phyloP scores from a whole-genome alignment of 1,284 basidiomycete genomes.

The Amylostereum areolatum region DNA sequence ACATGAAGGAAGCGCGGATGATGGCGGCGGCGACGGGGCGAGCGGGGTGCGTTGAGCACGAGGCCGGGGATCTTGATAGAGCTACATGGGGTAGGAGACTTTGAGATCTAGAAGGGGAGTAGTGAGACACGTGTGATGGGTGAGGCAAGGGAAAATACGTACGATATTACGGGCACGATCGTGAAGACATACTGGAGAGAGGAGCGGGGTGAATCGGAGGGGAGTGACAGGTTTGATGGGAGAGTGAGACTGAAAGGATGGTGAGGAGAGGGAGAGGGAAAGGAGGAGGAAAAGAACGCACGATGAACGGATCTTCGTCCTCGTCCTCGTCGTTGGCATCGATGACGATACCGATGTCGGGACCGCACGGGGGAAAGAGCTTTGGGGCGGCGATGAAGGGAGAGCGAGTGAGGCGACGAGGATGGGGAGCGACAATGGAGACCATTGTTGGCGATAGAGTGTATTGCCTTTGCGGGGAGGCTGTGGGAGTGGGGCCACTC shows the following conservation, averaged over 20 bases:
- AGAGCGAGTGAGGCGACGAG: slow-evolving; percentile 8
- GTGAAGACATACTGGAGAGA: slow-evolving; percentile 2
- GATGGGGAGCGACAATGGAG: slow-evolving; percentile 16
- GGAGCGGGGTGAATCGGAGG: slow-evolving; percentile 3
- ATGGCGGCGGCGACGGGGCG: slow-evolving; percentile 33
- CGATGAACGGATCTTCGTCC: slow-evolving; percentile 15
- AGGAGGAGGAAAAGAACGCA: slow-evolving; percentile 3
- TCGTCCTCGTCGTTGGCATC: background rate
- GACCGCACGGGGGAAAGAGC: slow-evolving; percentile 1
- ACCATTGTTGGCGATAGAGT: slow-evolving; percentile 9
- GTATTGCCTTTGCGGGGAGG: background rate
- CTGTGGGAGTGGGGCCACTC: background rate
- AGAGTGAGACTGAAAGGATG: slow-evolving; percentile 8
- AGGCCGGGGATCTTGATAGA: slow-evolving; percentile 23
- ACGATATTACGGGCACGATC: slow-evolving; percentile 11
- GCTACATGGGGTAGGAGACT: slow-evolving; percentile 32
- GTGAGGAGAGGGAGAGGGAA: slow-evolving; percentile 6
- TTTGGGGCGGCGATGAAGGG: slow-evolving; percentile 7
- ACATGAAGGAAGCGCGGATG: slow-evolving; percentile 24
- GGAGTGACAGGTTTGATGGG: slow-evolving; percentile 13
- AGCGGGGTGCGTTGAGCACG: slow-evolving; percentile 16
- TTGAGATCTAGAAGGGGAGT: slow-evolving; percentile 22
- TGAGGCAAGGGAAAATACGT: slow-evolving; percentile 8
- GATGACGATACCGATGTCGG: slow-evolving; percentile 4
- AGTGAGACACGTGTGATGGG: slow-evolving; percentile 8